Evolutionary conservation across 306 rosid species (phyloP).

Genomic region (Styphnolobium japonicum): DNA sequence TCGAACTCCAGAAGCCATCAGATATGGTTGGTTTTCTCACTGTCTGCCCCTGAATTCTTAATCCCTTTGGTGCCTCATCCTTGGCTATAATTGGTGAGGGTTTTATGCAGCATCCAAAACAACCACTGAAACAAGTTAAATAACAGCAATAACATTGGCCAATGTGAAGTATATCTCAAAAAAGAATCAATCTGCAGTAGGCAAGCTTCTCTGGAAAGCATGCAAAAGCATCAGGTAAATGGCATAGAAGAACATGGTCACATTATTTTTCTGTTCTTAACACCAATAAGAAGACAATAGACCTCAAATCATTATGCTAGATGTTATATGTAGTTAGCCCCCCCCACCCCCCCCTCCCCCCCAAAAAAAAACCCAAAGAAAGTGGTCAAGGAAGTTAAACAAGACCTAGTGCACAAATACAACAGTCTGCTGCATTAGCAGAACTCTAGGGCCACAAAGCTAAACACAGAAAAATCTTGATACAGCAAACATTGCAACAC

Average conservation of each 20-base stretch:
- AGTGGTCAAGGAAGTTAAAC: neutral
- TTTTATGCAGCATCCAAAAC: slow-evolving; percentile 95
- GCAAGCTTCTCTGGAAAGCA: neutral
- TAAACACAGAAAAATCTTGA: neutral
- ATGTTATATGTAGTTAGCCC: neutral
- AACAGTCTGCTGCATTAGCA: neutral
- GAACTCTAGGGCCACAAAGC: neutral
- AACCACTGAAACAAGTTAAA: slow-evolving; percentile 94
- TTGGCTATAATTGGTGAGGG: slow-evolving; percentile 92
- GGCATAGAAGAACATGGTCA: neutral
- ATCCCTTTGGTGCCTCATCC: slow-evolving; percentile 90
- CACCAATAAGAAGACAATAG: neutral
- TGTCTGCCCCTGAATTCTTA: slow-evolving; percentile 68
- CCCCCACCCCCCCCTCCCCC: neutral
- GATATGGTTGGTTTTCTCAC: slow-evolving; percentile 67
- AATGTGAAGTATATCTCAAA: neutral
- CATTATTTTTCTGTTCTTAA: neutral
- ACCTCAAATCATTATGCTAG: neutral
- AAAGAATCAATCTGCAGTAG: neutral
- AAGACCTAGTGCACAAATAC: neutral
- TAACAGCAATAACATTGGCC: slow-evolving; percentile 30
- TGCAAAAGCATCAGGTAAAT: neutral
- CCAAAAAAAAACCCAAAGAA: no score
- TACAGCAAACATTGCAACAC: neutral
- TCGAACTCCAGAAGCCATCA: slow-evolving; percentile 94